Evolutionary conservation across 2,329 filamentous ascomycete species (phyloP), one percentile per base, ranked within the genome.

Genomic region (Thermoascus crustaceus): DNA sequence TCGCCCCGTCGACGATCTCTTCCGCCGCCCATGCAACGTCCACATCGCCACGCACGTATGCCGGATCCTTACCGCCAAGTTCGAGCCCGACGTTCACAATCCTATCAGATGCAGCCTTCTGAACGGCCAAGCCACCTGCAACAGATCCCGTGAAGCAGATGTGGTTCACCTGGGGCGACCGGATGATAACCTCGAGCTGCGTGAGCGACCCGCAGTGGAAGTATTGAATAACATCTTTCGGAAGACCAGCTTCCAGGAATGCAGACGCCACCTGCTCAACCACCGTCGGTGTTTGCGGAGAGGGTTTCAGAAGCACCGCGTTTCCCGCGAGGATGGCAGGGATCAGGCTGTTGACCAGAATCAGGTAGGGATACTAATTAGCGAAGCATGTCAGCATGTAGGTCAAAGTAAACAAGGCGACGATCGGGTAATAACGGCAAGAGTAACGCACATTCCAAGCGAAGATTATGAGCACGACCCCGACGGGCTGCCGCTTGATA

Each of bases 81-180:
- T 96, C 89, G 23, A 96, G 73, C 2, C 87, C 85, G 30, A 96
- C 85, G 43, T 81, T 80, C 45, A 94, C 81, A 33, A 94, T 76
- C 23, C 89, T 80, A 52, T 88, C 84, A 16, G 85, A 75, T 1
- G 87, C 88, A 4, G 86, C 85, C 56, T 80, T 79, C 55, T 94
- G 87, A 16, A 95, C 83, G 2, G 85, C 80, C 35, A 95, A 67
- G 10, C 89, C 89, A 36, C 85, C 87, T 7, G 84, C 82, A 7
- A 94, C 86, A 5, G 88, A 94, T 22, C 89, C 89, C 0, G 89
- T 96, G 63, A 96, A 96, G 70, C 86, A 94, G 34, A 96, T 77
- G 21, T 87, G 73, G 35, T 82, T 75, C 44, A 96, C 75, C 46
- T 80, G 75, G 5, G 85, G 82, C 40, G 85, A 78, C 32, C 81